Evolutionary conservation across 768 basidiomycete species (phyloP).

Genomic region (Hirschioporus abietinus): DNA sequence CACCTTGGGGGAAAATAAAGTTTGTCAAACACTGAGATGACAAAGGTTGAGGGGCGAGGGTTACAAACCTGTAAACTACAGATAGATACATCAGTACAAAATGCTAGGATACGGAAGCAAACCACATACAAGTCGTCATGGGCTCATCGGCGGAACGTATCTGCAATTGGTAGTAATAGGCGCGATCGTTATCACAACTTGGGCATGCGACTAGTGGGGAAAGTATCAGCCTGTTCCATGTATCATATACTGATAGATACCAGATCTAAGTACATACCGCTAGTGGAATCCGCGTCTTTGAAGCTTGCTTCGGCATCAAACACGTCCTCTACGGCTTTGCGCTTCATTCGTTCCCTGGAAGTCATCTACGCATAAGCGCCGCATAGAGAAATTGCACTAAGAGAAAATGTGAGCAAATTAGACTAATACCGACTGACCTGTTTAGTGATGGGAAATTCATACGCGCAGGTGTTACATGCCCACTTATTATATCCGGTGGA

Average conservation of each 20-base stretch:
- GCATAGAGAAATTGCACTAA: slow-evolving; percentile 6
- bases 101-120: slow-evolving; percentile 17
- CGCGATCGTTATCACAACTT: slow-evolving; percentile 80
- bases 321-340: slow-evolving; percentile 95
- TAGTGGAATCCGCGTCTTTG: slow-evolving; percentile 88
- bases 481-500: slow-evolving; percentile 79
- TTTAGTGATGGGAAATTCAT: slow-evolving; percentile 89
- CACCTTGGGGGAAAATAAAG: background rate
- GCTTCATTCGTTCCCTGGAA: slow-evolving; percentile 74
- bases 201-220: slow-evolving; percentile 41
- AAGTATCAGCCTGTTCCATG: slow-evolving; percentile 1
- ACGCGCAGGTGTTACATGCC: slow-evolving; percentile 91
- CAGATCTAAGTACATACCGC: slow-evolving; percentile 41
- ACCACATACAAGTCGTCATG: slow-evolving; percentile 57
- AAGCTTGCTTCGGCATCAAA: slow-evolving; percentile 91
- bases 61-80: background rate
- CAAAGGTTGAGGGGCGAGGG: background rate
- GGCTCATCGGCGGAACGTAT: slow-evolving; percentile 92
- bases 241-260: background rate
- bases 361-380: slow-evolving; percentile 62
- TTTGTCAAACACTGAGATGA: background rate
- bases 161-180: slow-evolving; percentile 95
- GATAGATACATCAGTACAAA: slow-evolving; percentile 8
- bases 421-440: slow-evolving; percentile 42
- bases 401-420: slow-evolving; percentile 1